Evolutionary conservation across 345 rosid species (phyloP), one percentile per base, ranked within the genome.

Genomic region (Pugionium dolabratum): DNA sequence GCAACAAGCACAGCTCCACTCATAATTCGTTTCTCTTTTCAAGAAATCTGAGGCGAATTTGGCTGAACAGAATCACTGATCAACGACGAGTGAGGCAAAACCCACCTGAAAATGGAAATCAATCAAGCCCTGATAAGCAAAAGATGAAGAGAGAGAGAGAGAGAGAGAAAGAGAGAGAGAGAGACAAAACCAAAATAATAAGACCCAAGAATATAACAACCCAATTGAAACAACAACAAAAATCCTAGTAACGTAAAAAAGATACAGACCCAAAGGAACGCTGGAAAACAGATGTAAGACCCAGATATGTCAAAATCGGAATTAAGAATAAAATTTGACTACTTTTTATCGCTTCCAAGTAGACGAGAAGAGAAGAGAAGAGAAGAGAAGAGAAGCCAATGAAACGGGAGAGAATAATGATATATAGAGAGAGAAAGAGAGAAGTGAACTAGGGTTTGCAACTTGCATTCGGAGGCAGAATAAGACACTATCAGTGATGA

Each of bases 1-100:
- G 99, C 96, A 43, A 91, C 89, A 73, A 88, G 81, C 78, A 86
- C 96, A 63, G 97, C 88, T 78, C 89, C 91, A 61, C 80, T 82
- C 97, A 90, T 94, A 80, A 86, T 88, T 69, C 41, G 4, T 32
- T 4, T 60, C 8, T 3, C 30, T 4, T 46, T 9, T 71, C 59
- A 51, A 59, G 54, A 68, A 74, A 62, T 70, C 54, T 58, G 60
- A 64, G 53, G 52, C 47, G 60, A 69, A 64, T 62, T 43, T 57
- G 69, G 53, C 10, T 60, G 64, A 64, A 58, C 26, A 59, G 62
- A 54, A 29, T 52, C 67, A 46, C 39, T 46, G 55, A 64, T 11
- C 55, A 45, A 11, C 41, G 63, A 63, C 4, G 42, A 56, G 50
- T 62, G 69, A 70, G 29, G 50, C 56, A 63, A 32, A 64, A 46